Evolutionary conservation across 495 filamentous ascomycete species (phyloP).

Genomic region (Astrothelium macrocarpum): DNA sequence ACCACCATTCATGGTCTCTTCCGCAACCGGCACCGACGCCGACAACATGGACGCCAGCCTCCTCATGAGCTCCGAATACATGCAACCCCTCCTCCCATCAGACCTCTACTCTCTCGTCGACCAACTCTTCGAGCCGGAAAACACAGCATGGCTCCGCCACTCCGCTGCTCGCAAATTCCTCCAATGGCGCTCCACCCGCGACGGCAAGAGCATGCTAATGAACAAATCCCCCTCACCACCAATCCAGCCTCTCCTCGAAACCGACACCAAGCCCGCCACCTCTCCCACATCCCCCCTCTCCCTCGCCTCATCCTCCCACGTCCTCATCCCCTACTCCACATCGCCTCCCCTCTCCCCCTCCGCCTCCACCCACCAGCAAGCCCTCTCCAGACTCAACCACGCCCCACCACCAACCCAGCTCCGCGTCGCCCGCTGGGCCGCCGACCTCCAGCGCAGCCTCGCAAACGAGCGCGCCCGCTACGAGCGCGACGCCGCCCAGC

Average conservation of each 20-base stretch:
- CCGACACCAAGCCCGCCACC: background rate
- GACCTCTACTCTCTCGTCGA: constrained; percentile 64
- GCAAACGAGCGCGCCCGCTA: constrained; percentile 73
- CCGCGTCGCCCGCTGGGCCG: constrained; percentile 79
- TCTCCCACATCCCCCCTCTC: background rate
- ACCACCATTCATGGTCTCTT: constrained; percentile 68
- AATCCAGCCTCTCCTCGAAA: background rate
- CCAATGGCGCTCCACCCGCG: constrained; percentile 43
- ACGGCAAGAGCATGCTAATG: constrained; percentile 17
- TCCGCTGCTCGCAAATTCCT: constrained; percentile 78
- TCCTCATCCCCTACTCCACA: constrained; percentile 25
- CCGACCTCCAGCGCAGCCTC: constrained; percentile 74
- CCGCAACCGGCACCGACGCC: constrained; percentile 60
- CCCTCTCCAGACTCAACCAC: constrained; percentile 18
- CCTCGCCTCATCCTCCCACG: constrained; percentile 9
- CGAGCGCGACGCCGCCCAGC: too few relatives aligned
- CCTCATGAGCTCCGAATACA: constrained; percentile 88
- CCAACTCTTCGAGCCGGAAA: constrained; percentile 68
- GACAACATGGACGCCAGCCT: constrained; percentile 93
- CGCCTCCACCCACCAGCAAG: constrained; percentile 13
- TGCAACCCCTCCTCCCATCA: constrained; percentile 70
- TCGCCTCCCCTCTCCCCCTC: constrained; percentile 25
- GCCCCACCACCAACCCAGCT: constrained; percentile 69
- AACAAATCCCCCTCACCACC: constrained; percentile 2
- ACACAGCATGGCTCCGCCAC: constrained; percentile 78